Evolutionary conservation across 1,139 yeast genomes (phyloP).

Genomic region (Taphrina populina): DNA sequence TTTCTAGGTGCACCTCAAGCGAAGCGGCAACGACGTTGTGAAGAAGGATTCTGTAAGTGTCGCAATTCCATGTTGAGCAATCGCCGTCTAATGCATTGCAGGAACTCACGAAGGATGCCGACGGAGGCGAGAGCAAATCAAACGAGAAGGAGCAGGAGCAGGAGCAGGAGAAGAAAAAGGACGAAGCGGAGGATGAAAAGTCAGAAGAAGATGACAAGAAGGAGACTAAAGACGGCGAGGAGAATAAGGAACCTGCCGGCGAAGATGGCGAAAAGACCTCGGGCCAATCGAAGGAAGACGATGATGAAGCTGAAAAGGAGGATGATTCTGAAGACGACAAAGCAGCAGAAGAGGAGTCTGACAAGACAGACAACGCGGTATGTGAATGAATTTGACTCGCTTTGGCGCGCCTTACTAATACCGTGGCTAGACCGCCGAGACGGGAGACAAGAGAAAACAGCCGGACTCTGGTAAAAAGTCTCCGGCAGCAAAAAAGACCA

Average conservation of each 20-base stretch:
- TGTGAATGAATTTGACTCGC: neutral
- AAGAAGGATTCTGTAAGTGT: conserved; percentile 25
- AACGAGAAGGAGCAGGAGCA: conserved; percentile 1
- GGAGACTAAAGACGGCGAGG: conserved; percentile 11
- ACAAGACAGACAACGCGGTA: neutral
- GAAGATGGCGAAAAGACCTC: neutral
- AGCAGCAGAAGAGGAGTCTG: neutral
- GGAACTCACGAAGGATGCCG: conserved; percentile 32
- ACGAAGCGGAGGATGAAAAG: conserved; percentile 9
- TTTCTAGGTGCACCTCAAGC: conserved; percentile 25
- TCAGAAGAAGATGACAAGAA: conserved; percentile 2
- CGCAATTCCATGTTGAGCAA: neutral
- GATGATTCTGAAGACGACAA: conserved; percentile 1
- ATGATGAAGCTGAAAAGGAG: conserved; percentile 11
- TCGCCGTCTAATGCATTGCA: too few relatives aligned
- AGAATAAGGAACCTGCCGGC: neutral
- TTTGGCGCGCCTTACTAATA: neutral
- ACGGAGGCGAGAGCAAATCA: conserved; percentile 8
- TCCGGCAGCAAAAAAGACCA: conserved; percentile 11
- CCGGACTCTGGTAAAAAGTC: conserved; percentile 14
- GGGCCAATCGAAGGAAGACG: neutral
- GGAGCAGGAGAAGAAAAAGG: conserved; percentile 1
- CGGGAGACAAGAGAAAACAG: conserved; percentile 19
- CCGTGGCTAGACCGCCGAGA: conserved; percentile 4
- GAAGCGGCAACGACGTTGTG: conserved; percentile 31